phyloP scores from a whole-genome alignment of 805 yeast genomes.

The Jamesozyma hellenica region DNA sequence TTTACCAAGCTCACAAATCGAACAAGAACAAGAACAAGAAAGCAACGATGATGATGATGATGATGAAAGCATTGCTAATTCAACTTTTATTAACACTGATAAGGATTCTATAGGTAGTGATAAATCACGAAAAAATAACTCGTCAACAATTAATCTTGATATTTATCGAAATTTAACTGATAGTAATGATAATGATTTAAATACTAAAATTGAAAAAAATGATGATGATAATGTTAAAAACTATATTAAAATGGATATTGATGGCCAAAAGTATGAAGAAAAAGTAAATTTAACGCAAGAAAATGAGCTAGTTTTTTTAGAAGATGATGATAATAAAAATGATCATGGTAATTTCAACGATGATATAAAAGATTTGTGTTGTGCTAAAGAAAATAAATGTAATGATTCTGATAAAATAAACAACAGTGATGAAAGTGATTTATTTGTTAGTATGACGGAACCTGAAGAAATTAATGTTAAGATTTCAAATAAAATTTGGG shows the following conservation, averaged over 20 bases:
- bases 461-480: conserved; percentile 14
- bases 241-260: conserved; percentile 17
- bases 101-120: too few relatives aligned
- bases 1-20: conserved; percentile 1
- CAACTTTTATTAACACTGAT: too few relatives aligned
- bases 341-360: too few relatives aligned
- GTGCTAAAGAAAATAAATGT: neutral
- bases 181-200: neutral
- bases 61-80: neutral
- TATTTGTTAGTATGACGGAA: conserved; percentile 1
- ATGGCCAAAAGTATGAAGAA: conserved; percentile 13
- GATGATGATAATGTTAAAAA: neutral
- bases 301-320: conserved; percentile 13
- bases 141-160: too few relatives aligned
- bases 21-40: neutral
- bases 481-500: neutral
- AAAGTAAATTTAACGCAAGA: conserved; percentile 13
- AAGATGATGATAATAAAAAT: conserved; percentile 3
- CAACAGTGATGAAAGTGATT: conserved; percentile 1
- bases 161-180: neutral
- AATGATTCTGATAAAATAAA: neutral
- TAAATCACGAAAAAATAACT: too few relatives aligned
- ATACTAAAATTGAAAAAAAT: neutral
- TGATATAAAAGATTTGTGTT: neutral
- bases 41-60: neutral